These are phyloP conservation scores for Toxicodendron radicans DNA, from an alignment of 345 rosid species.

Conservation along the genomic window DNA sequence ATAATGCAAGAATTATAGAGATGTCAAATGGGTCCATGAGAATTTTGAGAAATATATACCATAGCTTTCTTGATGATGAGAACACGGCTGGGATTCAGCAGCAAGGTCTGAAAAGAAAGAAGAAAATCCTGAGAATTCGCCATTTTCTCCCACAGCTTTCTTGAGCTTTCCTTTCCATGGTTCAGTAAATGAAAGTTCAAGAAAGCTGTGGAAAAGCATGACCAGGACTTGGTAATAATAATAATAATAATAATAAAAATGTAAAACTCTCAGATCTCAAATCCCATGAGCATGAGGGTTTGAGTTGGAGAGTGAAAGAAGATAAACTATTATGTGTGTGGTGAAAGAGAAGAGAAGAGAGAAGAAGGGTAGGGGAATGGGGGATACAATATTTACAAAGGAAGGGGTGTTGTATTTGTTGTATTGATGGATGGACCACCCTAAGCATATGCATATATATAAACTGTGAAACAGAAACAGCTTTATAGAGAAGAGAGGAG, in stretches of 20 bases:
- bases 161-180: constrained; percentile 56
- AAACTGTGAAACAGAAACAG: constrained; percentile 38
- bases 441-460: constrained; percentile 29
- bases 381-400: constrained; percentile 24
- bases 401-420: neutral
- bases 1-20: neutral
- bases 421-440: constrained; percentile 46
- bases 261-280: constrained; percentile 30
- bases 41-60: neutral
- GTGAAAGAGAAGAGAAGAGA: constrained; percentile 1
- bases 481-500: constrained; percentile 43
- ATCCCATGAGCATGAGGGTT: neutral
- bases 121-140: constrained; percentile 44
- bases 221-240: constrained; percentile 56
- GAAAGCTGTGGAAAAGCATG: constrained; percentile 96
- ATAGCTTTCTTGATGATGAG: no score
- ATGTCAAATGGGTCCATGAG: neutral
- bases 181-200: constrained; percentile 54
- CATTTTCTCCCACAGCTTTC: constrained; percentile 89
- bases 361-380: constrained; percentile 5
- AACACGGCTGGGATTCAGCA: neutral
- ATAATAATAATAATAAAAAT: neutral
- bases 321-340: neutral
- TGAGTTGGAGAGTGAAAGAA: constrained; percentile 8
- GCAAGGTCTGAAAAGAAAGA: neutral